These are phyloP conservation scores for Diphasiastrum complanatum DNA, from an alignment of 83 land plant species.

Conservation along the genomic window DNA sequence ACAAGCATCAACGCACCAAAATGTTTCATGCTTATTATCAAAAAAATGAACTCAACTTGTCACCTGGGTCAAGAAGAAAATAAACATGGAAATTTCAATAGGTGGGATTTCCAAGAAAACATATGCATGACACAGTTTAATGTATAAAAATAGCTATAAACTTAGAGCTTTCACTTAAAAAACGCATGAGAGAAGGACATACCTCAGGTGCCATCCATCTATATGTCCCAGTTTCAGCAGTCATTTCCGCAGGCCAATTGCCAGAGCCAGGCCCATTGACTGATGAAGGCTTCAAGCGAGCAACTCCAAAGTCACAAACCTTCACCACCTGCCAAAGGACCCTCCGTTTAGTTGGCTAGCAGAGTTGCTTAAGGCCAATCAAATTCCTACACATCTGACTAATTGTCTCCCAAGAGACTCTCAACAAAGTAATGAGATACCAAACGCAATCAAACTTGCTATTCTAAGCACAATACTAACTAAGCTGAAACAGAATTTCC, in stretches of 20 bases:
- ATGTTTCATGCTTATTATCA: no score
- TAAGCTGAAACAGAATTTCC: background rate
- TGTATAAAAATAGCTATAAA: background rate
- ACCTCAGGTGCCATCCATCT: constrained; percentile 41
- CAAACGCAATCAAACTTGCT: no score
- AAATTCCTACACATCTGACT: no score
- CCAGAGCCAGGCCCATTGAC: constrained; percentile 8
- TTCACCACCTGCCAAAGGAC: constrained; percentile 32
- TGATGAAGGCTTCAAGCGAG: constrained; percentile 22
- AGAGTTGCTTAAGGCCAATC: no score
- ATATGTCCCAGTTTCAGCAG: constrained; percentile 35
- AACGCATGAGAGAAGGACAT: background rate
- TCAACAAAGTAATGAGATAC: no score
- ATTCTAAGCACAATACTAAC: background rate
- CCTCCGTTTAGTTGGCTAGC: no score
- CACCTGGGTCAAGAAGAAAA: no score
- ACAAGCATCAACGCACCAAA: background rate
- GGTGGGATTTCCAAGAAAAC: no score
- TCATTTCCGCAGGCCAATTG: constrained; percentile 29
- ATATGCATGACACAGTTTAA: no score
- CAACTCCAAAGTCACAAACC: constrained; percentile 36
- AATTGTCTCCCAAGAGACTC: no score
- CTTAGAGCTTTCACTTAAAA: background rate
- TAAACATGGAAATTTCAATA: no score
- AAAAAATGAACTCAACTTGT: no score